Percentiles rank a stretch among this genome's conserved stretches.
phyloP scores from a whole-genome alignment of 2,329 filamentous ascomycete species.

The Sclerotinia minor region DNA sequence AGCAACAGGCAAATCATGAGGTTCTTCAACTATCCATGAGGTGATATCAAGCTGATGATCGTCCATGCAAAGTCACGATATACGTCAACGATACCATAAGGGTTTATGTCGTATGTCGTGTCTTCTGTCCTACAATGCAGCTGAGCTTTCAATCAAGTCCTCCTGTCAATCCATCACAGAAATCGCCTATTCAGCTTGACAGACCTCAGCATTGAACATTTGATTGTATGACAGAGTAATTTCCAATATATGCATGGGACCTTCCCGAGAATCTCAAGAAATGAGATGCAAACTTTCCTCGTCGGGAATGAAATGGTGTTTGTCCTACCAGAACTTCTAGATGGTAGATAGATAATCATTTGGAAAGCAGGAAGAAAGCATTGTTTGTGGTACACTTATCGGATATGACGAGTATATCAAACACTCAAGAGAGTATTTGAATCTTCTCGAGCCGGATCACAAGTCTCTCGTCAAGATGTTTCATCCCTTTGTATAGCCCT shows the following conservation, averaged over 20 bases:
- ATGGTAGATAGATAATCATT: neutral
- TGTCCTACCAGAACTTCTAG: constrained; percentile 3
- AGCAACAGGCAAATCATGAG: neutral
- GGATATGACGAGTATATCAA: constrained; percentile 17
- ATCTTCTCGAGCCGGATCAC: neutral
- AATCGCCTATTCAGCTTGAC: neutral
- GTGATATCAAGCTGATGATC: constrained; percentile 3
- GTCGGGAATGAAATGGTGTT: constrained; percentile 9
- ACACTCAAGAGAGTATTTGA: neutral
- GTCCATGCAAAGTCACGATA: constrained; percentile 11
- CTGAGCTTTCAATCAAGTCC: neutral
- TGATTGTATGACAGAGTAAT: constrained; percentile 8
- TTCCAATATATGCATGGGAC: constrained; percentile 15
- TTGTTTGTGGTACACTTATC: constrained; percentile 14
- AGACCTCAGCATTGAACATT: constrained; percentile 1
- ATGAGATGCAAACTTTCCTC: constrained; percentile 10
- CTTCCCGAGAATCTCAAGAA: constrained; percentile 3
- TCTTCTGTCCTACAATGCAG: neutral
- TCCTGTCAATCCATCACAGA: constrained; percentile 7
- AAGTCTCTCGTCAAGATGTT: neutral
- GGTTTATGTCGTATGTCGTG: neutral
- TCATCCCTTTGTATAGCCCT: neutral
- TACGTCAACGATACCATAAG: neutral
- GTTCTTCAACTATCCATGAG: neutral
- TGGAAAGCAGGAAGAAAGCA: neutral